phyloP scores from a whole-genome alignment of 192 early-diverging fungal genomes.

The Podila epigama region DNA sequence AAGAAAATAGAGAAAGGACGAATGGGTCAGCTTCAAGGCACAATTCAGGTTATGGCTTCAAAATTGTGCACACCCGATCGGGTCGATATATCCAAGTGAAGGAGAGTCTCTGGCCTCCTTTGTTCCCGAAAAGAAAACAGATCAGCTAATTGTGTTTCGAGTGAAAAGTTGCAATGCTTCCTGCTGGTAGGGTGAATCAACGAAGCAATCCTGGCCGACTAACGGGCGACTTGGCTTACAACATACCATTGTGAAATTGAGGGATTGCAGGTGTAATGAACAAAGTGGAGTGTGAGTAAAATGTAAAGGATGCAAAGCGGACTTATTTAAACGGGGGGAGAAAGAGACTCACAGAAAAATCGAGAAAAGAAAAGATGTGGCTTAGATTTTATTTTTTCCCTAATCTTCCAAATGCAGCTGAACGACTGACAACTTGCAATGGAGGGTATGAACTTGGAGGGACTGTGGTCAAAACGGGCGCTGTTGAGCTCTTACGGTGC shows the following conservation, averaged over 20 bases:
- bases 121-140: no score
- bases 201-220: not conserved
- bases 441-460: conserved; percentile 25
- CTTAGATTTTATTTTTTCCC: not conserved
- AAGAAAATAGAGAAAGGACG: not conserved
- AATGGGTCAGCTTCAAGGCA: no score
- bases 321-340: no score
- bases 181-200: no score
- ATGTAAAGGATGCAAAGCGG: no score
- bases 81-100: no score
- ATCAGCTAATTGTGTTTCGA: no score
- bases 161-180: no score
- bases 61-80: no score
- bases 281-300: not conserved
- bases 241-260: not conserved
- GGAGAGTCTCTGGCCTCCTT: no score
- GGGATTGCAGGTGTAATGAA: not conserved
- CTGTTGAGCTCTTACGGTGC: conserved; percentile 29
- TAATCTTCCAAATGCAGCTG: not conserved
- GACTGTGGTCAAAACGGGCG: not conserved
- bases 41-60: no score
- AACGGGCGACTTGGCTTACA: not conserved
- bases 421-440: not conserved
- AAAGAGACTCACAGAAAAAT: not conserved
- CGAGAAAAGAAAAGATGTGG: not conserved